These are phyloP conservation scores for Stachybotrys elegans DNA, from an alignment of 2,329 filamentous ascomycete genomes.

Conservation along the genomic window DNA sequence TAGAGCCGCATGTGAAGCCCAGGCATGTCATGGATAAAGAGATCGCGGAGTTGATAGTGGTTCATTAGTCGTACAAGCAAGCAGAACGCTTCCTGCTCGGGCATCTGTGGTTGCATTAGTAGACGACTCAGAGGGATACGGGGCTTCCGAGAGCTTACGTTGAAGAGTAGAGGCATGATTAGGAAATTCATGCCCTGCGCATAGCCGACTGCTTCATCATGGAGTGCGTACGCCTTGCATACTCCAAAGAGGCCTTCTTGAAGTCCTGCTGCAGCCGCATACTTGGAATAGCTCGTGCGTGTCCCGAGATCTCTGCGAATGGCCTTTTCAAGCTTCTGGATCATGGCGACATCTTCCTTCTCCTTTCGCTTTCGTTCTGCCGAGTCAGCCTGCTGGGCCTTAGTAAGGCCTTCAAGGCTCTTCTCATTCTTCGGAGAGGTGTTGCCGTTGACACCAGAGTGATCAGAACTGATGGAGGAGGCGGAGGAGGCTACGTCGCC, in stretches of 20 bases:
- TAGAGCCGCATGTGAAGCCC: conserved; percentile 90
- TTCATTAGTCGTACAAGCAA: conserved; percentile 93
- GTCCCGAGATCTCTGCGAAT: conserved; percentile 90
- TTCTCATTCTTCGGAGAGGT: conserved; percentile 56
- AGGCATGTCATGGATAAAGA: conserved; percentile 95
- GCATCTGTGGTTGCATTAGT: conserved; percentile 58
- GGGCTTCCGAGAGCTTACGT: conserved; percentile 49
- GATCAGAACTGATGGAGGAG: conserved; percentile 77
- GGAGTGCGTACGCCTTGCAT: conserved; percentile 95
- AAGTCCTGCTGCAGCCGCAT: conserved; percentile 81
- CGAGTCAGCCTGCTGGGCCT: conserved; percentile 58
- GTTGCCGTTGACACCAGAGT: conserved; percentile 56
- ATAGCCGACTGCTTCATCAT: conserved; percentile 91
- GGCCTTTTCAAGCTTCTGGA: conserved; percentile 82
- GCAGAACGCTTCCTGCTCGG: conserved; percentile 94
- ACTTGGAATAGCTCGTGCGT: conserved; percentile 94
- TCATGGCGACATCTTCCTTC: conserved; percentile 67
- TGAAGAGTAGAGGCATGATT: conserved; percentile 93
- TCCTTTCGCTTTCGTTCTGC: conserved; percentile 71
- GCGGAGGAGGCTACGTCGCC: conserved; percentile 70
- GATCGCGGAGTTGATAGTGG: conserved; percentile 85
- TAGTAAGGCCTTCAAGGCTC: conserved; percentile 57
- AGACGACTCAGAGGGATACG: no score
- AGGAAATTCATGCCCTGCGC: conserved; percentile 99
- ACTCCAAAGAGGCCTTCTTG: conserved; percentile 93